A percentile compares a stretch with the other conserved stretches of the same genome.
These are phyloP conservation scores for Yarrowia hollandica DNA, from an alignment of 805 yeast species.

Conservation along the genomic window DNA sequence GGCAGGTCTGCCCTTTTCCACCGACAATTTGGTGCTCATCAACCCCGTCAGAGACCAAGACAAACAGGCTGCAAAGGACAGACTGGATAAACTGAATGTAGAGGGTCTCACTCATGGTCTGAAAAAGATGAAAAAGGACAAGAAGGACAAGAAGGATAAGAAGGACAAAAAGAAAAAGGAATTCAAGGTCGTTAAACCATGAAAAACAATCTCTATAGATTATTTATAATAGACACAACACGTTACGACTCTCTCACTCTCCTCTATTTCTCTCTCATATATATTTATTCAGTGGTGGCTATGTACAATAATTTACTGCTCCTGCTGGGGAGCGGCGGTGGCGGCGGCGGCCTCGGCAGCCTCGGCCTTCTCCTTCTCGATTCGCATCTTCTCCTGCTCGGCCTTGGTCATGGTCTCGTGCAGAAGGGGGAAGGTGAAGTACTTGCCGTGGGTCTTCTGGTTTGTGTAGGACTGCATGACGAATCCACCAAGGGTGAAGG, in stretches of 20 bases:
- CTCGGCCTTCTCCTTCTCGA: constrained; percentile 28
- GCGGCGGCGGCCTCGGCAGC: constrained; percentile 17
- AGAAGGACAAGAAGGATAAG: constrained; percentile 21
- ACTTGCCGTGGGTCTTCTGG: constrained; percentile 28
- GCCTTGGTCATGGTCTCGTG: constrained; percentile 29
- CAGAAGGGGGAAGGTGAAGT: constrained; percentile 26
- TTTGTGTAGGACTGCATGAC: constrained; percentile 22
- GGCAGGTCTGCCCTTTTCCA: neutral
- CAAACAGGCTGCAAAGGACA: constrained; percentile 29
- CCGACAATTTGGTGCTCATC: constrained; percentile 33
- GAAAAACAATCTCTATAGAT: neutral
- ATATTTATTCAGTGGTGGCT: constrained; percentile 21
- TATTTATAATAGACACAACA: too few species aligned
- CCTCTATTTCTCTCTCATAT: neutral
- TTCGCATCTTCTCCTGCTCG: constrained; percentile 21
- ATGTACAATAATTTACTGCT: constrained; percentile 29
- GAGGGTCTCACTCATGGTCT: constrained; percentile 34
- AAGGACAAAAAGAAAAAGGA: constrained; percentile 16
- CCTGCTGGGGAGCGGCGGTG: neutral
- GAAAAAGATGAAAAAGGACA: constrained; percentile 28
- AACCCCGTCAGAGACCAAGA: constrained; percentile 34
- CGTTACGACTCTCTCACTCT: too few species aligned
- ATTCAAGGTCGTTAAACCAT: constrained; percentile 2
- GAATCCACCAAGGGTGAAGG: constrained; percentile 29
- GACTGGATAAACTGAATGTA: constrained; percentile 31